Base-by-base conservation (phyloP, 805 yeast genomes). In the Hermanozyma aechmeae region DNA sequence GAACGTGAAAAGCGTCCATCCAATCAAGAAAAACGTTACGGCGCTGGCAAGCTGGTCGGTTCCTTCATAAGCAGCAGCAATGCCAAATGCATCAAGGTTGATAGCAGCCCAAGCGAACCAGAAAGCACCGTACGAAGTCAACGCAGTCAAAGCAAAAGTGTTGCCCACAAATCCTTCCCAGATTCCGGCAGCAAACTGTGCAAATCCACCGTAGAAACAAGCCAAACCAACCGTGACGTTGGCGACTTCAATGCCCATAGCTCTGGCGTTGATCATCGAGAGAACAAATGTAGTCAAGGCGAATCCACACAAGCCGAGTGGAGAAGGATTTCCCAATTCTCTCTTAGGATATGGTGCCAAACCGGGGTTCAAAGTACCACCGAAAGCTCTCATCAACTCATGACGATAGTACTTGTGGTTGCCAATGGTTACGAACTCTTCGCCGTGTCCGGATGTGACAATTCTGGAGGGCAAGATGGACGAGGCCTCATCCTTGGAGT, bases 51-150 rank as follows among this genome's bases (percentile, higher is more conserved):
- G 57, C 2, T 46, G 48, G 11, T 42, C 46, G 22, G 51, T 65
- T 4, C 55, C 65, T 4, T 45, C 48, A 41, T 76, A 78, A 11
- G 85, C 76, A 3, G 51, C 56, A 16, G 51, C 53, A 33, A 79
- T 73, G 18, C 80, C 80, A 50, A 79, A 79, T 45, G 73, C 67
- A 10, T 66, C 65, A 23, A 77, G 58, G 37, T 68, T 51, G 25
- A 79, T 65, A 2, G 83, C 77, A 18, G 72, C 79, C 43, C 55
- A 79, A 14, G 77, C 55, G 43, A 77, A 46, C 86, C 86, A 79
- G 51, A 78, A 79, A 3, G 77, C 79, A 28, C 86, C 86, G 40
- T 62, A 76, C 4, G 78, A 70, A 26, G 69, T 48, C 30, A 77
- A 57, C 2, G 81, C 80, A 9, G 76, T 67, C 33, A 74, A 79